Conservation (phyloP, 306 rosid genomes). For the Aeschynomene evenia region DNA sequence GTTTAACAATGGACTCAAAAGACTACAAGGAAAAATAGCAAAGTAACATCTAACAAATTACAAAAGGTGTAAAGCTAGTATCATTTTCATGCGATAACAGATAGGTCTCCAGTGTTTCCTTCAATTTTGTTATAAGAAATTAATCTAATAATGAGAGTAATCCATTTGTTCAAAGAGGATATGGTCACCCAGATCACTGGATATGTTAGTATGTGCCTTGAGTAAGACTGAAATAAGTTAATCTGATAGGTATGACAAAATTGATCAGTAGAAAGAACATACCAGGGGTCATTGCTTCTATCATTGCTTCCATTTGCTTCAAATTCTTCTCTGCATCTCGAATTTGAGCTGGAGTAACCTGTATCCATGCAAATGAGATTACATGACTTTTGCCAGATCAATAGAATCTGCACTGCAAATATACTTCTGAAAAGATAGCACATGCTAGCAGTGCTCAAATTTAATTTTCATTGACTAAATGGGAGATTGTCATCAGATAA, state of each 20-base stretch:
- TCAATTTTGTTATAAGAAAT: slow-evolving; percentile 9
- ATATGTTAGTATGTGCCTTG: background rate
- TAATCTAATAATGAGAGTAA: slow-evolving; percentile 4
- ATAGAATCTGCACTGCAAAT: slow-evolving; percentile 12
- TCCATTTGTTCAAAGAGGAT: background rate
- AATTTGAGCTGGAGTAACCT: slow-evolving; percentile 97
- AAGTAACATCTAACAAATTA: background rate
- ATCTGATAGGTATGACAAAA: background rate
- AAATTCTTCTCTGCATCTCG: slow-evolving; percentile 97
- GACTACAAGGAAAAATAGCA: background rate
- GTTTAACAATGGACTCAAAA: slow-evolving; percentile 6
- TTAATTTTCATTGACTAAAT: slow-evolving; percentile 29
- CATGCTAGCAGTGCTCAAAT: slow-evolving; percentile 15
- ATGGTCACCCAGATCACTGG: background rate
- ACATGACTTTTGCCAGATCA: background rate
- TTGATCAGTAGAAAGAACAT: slow-evolving; percentile 20
- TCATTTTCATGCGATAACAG: background rate
- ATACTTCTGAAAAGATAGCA: background rate
- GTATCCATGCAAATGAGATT: slow-evolving; percentile 27
- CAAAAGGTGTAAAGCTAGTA: slow-evolving; percentile 13
- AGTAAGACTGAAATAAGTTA: no score
- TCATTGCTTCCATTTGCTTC: slow-evolving; percentile 87
- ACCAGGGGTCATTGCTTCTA: slow-evolving; percentile 99
- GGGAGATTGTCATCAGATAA: background rate
- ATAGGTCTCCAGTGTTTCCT: background rate